These are phyloP conservation scores for Septoria linicola DNA, from an alignment of 2,329 filamentous ascomycete species.

Conservation along the genomic window DNA sequence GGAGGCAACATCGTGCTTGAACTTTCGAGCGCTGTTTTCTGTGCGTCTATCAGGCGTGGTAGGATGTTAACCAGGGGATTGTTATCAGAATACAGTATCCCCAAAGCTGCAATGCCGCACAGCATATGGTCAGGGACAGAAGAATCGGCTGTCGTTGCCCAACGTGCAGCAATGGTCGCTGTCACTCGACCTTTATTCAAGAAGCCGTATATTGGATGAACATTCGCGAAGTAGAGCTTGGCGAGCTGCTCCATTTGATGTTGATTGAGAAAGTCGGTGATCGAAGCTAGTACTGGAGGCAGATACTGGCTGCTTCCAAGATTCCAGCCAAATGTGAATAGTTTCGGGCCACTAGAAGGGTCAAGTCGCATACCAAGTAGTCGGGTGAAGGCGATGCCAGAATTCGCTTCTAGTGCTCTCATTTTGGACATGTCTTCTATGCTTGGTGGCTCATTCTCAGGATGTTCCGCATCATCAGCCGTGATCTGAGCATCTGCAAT, in stretches of 20 bases:
- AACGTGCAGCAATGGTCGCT: conserved; percentile 29
- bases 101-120: conserved; percentile 57
- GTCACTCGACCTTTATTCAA: conserved; percentile 38
- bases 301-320: conserved; percentile 37
- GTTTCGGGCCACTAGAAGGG: conserved; percentile 52
- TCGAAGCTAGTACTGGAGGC: conserved; percentile 26
- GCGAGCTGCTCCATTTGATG: conserved; percentile 50
- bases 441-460: conserved; percentile 22
- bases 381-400: conserved; percentile 57
- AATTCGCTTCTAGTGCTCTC: conserved; percentile 56
- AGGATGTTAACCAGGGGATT: conserved; percentile 18
- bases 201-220: conserved; percentile 56
- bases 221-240: conserved; percentile 53
- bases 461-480: conserved; percentile 19
- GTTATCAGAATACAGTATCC: conserved; percentile 48
- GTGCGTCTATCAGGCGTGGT: conserved; percentile 38
- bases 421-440: conserved; percentile 36
- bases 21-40: conserved; percentile 48
- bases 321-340: conserved; percentile 61
- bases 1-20: conserved; percentile 40
- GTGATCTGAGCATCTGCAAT: conserved; percentile 23
- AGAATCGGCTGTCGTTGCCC: conserved; percentile 26
- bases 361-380: conserved; percentile 55
- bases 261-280: conserved; percentile 51
- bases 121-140: conserved; percentile 42